Evolutionary conservation across 2,329 filamentous ascomycete species (phyloP).

Genomic region (Lecanicillium sp.): DNA sequence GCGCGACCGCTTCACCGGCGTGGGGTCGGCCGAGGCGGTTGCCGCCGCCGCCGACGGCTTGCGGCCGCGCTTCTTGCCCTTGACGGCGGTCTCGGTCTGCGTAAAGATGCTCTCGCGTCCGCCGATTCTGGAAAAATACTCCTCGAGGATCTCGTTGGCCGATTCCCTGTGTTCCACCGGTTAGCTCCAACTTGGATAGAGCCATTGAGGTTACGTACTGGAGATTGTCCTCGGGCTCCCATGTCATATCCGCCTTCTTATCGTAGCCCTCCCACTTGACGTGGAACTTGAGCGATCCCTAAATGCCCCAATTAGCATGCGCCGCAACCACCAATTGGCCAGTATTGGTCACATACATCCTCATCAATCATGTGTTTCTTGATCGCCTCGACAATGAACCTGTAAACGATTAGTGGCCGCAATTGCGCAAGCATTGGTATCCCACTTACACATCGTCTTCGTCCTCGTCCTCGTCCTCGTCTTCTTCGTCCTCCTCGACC

Average conservation of each 20-base stretch:
- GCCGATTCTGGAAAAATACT: conserved; percentile 58
- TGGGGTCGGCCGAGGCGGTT: conserved; percentile 24
- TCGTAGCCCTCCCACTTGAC: conserved; percentile 77
- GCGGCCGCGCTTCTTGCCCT: conserved; percentile 54
- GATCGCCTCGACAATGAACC: conserved; percentile 72
- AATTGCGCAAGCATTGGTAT: background rate
- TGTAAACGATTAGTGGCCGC: conserved; percentile 28
- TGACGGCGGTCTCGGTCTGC: conserved; percentile 42
- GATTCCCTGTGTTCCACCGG: conserved; percentile 53
- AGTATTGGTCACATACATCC: conserved; percentile 35
- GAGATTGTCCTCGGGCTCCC: conserved; percentile 72
- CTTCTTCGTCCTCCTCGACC: conserved; percentile 31
- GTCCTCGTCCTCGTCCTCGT: conserved; percentile 39
- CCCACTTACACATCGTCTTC: conserved; percentile 24
- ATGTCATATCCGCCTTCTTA: conserved; percentile 63
- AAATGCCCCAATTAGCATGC: background rate
- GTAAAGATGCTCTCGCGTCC: conserved; percentile 53
- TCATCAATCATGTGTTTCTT: conserved; percentile 56
- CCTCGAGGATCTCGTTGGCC: conserved; percentile 53
- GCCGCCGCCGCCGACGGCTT: conserved; percentile 23
- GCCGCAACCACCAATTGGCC: background rate
- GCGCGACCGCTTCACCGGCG: conserved; percentile 37
- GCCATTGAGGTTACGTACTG: too few species aligned
- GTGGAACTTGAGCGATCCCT: conserved; percentile 54
- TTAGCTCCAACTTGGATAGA: too few species aligned